Base-by-base conservation (phyloP, 352 stramenopile genomes). In the Phytopythium aichiense region DNA sequence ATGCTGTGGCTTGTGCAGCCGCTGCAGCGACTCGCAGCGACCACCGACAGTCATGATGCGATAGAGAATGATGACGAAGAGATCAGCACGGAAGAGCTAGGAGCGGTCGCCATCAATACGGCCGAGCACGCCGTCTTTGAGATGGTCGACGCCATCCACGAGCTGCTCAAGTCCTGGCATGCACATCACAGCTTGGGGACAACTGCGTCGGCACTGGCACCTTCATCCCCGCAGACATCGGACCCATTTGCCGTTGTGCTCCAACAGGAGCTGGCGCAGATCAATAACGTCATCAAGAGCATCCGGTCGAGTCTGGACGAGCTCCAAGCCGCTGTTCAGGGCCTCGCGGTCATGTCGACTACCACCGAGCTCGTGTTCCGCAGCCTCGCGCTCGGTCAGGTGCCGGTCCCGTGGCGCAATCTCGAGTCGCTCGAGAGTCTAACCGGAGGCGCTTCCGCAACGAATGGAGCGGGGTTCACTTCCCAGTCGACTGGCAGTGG, bases 191-290 rank as follows among this genome's bases (percentile, higher is more conserved):
- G 20, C 15, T 23, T 5, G 5, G 8, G 11, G n/a, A 33, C 4
- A 2, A 4, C 7, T 35, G 15, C 20, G 2, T n/a, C 7, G 23
- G 9, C 6, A 35, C 25, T 4, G 56, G 22, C 56, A n/a, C 48
- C 50, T 60, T 31, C 28, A 7, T 31, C 28, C 28, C 4, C 28
- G 4, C 28, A 31, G 7, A 25, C 58, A 30, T 40, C 68, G 2
- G 83, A 94, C 16, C 80, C 79, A 16, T 75, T 92, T n/a, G 54
- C 31, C 0, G 73, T 92, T 31, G 86, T 92, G 33, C 54, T 94
- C 8, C 67, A 79, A 4, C 85, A 95, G 46, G 86, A 95, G 54
- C 53, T 89, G 11, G 43, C 58, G 6, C 72, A 79, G 22, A 91
- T 78, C 40, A 76, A 87, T 52, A 57, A 56, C 20, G 50, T 92